Evolutionary conservation across 176 grass and related monocot genomes (phyloP).

Genomic region (Zizania latifolia): DNA sequence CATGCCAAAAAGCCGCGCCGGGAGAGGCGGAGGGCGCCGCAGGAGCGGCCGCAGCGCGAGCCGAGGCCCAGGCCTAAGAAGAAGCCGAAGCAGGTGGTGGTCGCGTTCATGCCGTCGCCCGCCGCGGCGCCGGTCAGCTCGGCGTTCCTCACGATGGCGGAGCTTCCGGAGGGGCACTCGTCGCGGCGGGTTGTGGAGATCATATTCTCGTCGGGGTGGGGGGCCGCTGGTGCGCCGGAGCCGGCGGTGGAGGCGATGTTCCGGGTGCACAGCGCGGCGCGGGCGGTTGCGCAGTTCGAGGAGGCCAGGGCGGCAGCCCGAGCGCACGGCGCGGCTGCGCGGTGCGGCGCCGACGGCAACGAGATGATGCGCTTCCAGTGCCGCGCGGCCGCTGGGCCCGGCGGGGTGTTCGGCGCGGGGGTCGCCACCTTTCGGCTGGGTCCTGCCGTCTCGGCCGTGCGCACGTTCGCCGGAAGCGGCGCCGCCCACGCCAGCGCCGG

Average conservation of each 20-base stretch:
- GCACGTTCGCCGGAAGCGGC: slow-evolving; percentile 49
- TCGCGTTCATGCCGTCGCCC: slow-evolving; percentile 36
- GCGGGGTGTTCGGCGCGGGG: slow-evolving; percentile 39
- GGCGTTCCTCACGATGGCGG: slow-evolving; percentile 43
- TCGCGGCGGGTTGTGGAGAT: slow-evolving; percentile 66
- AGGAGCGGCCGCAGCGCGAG: slow-evolving; percentile 1
- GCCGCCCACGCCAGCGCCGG: slow-evolving; percentile 30
- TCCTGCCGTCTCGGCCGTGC: slow-evolving; percentile 19
- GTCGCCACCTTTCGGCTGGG: slow-evolving; percentile 41
- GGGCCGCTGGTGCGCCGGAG: neutral
- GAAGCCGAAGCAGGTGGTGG: slow-evolving; percentile 37
- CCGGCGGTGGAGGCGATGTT: slow-evolving; percentile 50
- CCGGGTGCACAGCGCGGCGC: slow-evolving; percentile 47
- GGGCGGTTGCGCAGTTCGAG: slow-evolving; percentile 54
- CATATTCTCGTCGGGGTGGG: slow-evolving; percentile 60
- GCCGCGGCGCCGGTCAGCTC: neutral
- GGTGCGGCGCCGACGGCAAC: slow-evolving; percentile 62
- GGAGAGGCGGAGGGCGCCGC: slow-evolving; percentile 7
- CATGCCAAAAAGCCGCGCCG: slow-evolving; percentile 12
- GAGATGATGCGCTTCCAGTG: slow-evolving; percentile 74
- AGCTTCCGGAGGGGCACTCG: slow-evolving; percentile 48
- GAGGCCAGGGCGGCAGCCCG: slow-evolving; percentile 38
- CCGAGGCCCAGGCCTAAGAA: slow-evolving; percentile 36
- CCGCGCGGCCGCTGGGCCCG: neutral
- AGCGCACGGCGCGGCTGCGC: slow-evolving; percentile 36